phyloP scores from a whole-genome alignment of 1,284 basidiomycete genomes.

The Trichosporon coremiiforme region DNA sequence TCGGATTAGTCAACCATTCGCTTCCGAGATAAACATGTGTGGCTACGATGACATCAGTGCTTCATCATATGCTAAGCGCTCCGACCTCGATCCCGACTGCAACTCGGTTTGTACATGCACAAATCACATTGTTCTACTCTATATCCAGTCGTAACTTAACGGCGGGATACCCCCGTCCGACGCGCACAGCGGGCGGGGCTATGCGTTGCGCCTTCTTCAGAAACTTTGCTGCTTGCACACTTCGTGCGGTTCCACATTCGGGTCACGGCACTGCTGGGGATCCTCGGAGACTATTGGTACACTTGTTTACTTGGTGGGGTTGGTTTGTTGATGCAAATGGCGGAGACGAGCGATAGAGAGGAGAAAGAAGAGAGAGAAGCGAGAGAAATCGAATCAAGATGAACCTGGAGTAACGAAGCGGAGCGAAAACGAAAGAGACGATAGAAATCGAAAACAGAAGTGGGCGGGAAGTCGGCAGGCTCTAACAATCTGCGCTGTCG shows the following conservation, averaged over 20 bases:
- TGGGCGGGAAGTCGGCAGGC: background rate
- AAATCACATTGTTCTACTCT: conserved; percentile 11
- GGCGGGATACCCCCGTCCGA: background rate
- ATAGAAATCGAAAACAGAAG: background rate
- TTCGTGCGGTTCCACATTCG: background rate
- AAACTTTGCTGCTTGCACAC: background rate
- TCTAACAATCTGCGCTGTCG: background rate
- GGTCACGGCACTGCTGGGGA: background rate
- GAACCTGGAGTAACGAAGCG: background rate
- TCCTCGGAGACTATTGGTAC: conserved; percentile 8
- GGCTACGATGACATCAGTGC: background rate
- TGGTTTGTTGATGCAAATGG: conserved; percentile 14
- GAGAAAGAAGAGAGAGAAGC: conserved; percentile 10
- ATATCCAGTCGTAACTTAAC: background rate
- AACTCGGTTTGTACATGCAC: background rate
- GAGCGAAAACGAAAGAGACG: conserved; percentile 14
- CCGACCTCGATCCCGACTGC: background rate
- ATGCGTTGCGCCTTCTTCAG: background rate
- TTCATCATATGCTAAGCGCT: background rate
- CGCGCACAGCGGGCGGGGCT: background rate
- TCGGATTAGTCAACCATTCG: conserved; percentile 14
- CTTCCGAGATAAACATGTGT: conserved; percentile 12
- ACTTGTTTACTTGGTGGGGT: conserved; percentile 1
- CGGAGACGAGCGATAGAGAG: conserved; percentile 3
- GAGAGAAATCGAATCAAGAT: background rate